Evolutionary conservation across 768 basidiomycete genomes (phyloP), one percentile per base, ranked within the genome.

Genomic region (Kwoniella sp.): DNA sequence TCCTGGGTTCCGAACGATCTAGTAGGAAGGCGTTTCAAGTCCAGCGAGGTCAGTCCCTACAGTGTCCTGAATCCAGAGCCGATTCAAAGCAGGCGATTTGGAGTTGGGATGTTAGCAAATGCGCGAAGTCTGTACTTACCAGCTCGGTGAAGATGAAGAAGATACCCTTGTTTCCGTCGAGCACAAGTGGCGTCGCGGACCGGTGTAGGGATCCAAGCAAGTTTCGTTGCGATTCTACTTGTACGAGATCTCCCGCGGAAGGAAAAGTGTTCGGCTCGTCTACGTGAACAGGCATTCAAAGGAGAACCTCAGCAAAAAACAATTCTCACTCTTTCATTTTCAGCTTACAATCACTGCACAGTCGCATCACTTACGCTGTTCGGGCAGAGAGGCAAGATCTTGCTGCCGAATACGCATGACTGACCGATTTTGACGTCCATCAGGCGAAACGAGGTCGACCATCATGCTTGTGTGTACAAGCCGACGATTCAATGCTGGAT

Each of bases 131-230:
- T n/a, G n/a, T 30, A 53, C 63, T 36, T 40, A 59, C 63, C 25
- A 65, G 33, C 19, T 59, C 51, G 4, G 63, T 48, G 52, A 65
- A 65, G 44, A 59, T 25, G 63, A 65, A 65, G 52, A 53, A 65
- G 13, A 59, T 47, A 8, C 63, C 63, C 54, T 24, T 58, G 24
- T 55, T 21, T 25, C 44, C 51, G 22, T 59, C 25, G 15, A 52
- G 57, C 1, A 27, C 21, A 25, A 33, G 55, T 8, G 54, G 15
- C 13, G 29, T 55, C 8, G 54, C 60, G 2, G 53, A 55, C 22
- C 53, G 40, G 21, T 55, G 53, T 8, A 55, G 44, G 21, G 60
- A 55, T 17, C 60, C 60, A 37, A 62, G 60, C 19, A 62, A 46
- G 33, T 62, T 62, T 29, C 60, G 60, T 24, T 61, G 60, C 19